Evolutionary conservation across 2,329 filamentous ascomycete genomes (phyloP).

Genomic region (Pezicula carpinea): DNA sequence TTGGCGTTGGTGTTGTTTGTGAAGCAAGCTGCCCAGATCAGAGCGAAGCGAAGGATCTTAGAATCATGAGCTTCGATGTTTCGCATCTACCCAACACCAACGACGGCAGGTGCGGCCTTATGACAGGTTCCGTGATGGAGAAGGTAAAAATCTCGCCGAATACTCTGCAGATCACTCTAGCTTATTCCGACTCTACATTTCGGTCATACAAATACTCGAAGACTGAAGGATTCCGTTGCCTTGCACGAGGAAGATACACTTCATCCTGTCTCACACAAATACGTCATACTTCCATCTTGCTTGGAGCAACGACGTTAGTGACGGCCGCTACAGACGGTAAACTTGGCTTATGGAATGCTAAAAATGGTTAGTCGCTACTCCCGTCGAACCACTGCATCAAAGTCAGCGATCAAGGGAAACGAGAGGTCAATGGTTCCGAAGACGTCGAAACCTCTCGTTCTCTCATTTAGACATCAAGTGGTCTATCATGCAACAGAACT

Average conservation of each 20-base stretch:
- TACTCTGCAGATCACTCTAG: slow-evolving; percentile 52
- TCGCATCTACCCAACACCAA: slow-evolving; percentile 6
- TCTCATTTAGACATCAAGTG: no score
- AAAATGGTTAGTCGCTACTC: no score
- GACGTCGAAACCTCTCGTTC: no score
- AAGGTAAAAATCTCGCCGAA: no score
- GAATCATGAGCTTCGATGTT: slow-evolving; percentile 77
- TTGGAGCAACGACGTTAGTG: slow-evolving; percentile 39
- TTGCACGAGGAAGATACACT: slow-evolving; percentile 57
- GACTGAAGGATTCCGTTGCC: slow-evolving; percentile 38
- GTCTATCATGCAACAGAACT: no score
- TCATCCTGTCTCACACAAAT: slow-evolving; percentile 71
- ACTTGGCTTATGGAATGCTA: slow-evolving; percentile 53
- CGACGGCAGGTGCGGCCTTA: no score
- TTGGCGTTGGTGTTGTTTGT: slow-evolving; percentile 50
- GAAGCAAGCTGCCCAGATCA: slow-evolving; percentile 50
- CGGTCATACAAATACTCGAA: slow-evolving; percentile 49
- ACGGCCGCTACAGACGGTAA: slow-evolving; percentile 81
- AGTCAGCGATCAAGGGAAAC: no score
- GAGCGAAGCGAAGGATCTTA: slow-evolving; percentile 57
- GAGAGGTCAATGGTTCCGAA: no score
- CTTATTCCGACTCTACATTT: slow-evolving; percentile 78
- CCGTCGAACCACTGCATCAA: no score
- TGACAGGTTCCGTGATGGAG: no score
- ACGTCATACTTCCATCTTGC: slow-evolving; percentile 34